These are phyloP conservation scores for Hypsizygus ulmarius DNA, from an alignment of 1,284 basidiomycete genomes.

Conservation along the genomic window DNA sequence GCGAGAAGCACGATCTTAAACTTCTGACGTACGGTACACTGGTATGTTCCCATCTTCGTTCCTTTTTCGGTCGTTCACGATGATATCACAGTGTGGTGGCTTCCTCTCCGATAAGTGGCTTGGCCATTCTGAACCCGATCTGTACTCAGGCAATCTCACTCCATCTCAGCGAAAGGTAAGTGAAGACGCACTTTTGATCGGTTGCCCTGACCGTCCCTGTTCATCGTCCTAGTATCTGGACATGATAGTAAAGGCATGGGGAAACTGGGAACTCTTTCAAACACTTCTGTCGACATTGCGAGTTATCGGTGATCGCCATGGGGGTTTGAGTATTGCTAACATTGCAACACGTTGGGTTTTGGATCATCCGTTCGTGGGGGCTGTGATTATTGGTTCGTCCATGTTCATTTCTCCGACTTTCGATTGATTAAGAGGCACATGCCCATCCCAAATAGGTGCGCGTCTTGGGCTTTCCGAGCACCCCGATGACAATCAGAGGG, in stretches of 20 bases:
- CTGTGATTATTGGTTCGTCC: slow-evolving; percentile 69
- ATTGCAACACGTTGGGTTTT: slow-evolving; percentile 80
- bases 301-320: slow-evolving; percentile 64
- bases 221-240: slow-evolving; percentile 66
- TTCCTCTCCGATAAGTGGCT: slow-evolving; percentile 80
- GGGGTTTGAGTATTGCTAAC: slow-evolving; percentile 69
- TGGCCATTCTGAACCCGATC: slow-evolving; percentile 62
- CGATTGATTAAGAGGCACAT: slow-evolving; percentile 3
- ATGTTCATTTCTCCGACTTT: not conserved
- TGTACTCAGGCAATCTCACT: slow-evolving; percentile 61
- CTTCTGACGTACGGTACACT: slow-evolving; percentile 79
- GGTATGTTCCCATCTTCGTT: slow-evolving; percentile 40
- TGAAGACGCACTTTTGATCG: slow-evolving; percentile 7
- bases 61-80: slow-evolving; percentile 5
- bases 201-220: slow-evolving; percentile 11
- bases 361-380: slow-evolving; percentile 74
- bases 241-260: slow-evolving; percentile 77
- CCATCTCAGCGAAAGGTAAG: slow-evolving; percentile 78
- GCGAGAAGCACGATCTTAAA: slow-evolving; percentile 68
- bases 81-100: slow-evolving; percentile 64
- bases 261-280: slow-evolving; percentile 74
- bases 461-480: slow-evolving; percentile 78
- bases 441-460: slow-evolving; percentile 44
- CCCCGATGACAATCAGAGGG: slow-evolving; percentile 61
- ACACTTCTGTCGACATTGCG: slow-evolving; percentile 56